Evolutionary conservation across 2,329 filamentous ascomycete species (phyloP).

Genomic region (Aspergillus floridensis): DNA sequence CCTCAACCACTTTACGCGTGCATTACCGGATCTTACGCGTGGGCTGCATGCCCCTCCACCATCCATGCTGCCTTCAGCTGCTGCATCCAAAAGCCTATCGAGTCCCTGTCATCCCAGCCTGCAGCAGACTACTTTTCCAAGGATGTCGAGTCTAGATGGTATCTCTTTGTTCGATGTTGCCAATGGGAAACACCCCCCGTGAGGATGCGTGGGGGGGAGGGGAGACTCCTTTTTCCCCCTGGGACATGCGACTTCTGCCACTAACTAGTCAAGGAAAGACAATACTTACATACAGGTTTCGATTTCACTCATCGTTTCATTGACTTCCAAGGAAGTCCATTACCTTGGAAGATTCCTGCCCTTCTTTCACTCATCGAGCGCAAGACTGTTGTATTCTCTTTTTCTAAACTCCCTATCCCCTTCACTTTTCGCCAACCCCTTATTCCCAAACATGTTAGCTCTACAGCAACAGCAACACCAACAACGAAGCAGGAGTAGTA

Average conservation of each 20-base stretch:
- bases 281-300: conserved; percentile 9
- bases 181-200: background rate
- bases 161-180: background rate
- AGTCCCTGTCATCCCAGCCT: background rate
- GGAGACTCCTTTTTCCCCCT: background rate
- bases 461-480: background rate
- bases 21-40: conserved; percentile 27
- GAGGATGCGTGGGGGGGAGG: background rate
- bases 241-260: background rate
- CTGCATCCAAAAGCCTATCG: conserved; percentile 5
- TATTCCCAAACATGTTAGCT: background rate
- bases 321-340: conserved; percentile 11
- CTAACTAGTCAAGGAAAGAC: background rate
- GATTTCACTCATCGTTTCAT: conserved; percentile 4
- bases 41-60: conserved; percentile 22
- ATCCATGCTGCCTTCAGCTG: background rate
- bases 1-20: conserved; percentile 33
- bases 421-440: background rate
- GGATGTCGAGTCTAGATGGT: background rate
- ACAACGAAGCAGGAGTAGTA: background rate
- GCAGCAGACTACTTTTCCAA: background rate
- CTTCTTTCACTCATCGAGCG: background rate
- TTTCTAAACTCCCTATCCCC: background rate
- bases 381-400: background rate
- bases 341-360: conserved; percentile 4